Conservation (phyloP, 176 grass and related monocot genomes). For the Rhynchospora tenuis region DNA sequence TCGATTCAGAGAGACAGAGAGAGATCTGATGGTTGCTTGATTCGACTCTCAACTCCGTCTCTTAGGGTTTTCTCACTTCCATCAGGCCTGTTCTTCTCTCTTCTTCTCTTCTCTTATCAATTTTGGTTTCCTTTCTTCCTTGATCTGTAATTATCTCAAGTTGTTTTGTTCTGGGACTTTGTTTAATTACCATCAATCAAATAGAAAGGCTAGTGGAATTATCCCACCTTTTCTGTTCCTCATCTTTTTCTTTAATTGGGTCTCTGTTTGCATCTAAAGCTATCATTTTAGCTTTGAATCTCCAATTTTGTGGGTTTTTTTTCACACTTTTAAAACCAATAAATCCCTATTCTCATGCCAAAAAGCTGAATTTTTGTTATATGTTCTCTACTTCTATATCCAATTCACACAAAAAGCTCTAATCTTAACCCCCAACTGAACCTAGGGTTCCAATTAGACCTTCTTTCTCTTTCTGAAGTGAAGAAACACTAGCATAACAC, state of each 20-base stretch:
- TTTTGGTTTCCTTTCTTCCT: not conserved
- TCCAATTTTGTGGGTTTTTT: not conserved
- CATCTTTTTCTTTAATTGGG: conserved; percentile 12
- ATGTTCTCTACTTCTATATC: not conserved
- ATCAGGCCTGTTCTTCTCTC: conserved; percentile 15
- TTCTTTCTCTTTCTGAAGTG: conserved; percentile 4
- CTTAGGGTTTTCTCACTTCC: conserved; percentile 10
- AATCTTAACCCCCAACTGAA: not conserved
- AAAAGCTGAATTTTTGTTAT: conserved; percentile 6
- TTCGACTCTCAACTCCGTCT: not conserved
- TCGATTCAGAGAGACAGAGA: not conserved
- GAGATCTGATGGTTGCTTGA: not conserved
- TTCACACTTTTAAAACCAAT: not conserved
- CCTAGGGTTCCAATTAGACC: conserved; percentile 3
- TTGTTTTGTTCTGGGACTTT: not conserved
- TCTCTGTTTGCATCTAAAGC: conserved; percentile 17
- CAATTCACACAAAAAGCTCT: not conserved
- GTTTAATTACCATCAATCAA: not conserved
- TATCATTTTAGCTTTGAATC: conserved; percentile 12
- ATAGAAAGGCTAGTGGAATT: not conserved
- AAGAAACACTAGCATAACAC: not conserved
- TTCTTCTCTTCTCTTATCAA: not conserved
- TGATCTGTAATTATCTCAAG: conserved; percentile 10
- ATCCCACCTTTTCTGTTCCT: conserved; percentile 10
- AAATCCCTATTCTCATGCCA: not conserved